A percentile compares a stretch with the other conserved stretches of the same genome.
Evolutionary conservation across 1,284 basidiomycete species (phyloP).

Genomic region (Apiotrichum gracile): DNA sequence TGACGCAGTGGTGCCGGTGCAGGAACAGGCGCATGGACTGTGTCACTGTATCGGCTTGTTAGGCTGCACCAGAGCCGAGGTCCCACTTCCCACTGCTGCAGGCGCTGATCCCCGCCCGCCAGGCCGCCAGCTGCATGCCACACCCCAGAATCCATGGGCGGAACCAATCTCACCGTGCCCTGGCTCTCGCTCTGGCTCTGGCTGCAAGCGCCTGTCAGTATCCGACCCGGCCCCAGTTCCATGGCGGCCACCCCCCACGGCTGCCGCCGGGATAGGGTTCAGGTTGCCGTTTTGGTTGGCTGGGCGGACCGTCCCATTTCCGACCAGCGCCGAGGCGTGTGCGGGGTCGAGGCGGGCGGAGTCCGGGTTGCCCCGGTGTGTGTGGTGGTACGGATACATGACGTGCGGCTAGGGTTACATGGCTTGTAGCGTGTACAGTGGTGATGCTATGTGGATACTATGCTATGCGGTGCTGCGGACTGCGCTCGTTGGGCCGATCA

Average conservation of each 20-base stretch:
- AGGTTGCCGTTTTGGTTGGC: not conserved
- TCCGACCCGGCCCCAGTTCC: too few relatives aligned
- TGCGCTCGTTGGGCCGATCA: constrained; percentile 41
- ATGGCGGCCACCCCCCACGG: too few relatives aligned
- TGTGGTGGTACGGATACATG: not conserved
- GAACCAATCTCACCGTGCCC: not conserved
- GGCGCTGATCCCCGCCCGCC: too few relatives aligned
- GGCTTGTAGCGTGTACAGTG: too few relatives aligned
- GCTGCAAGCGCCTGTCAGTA: not conserved
- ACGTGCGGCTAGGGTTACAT: too few relatives aligned
- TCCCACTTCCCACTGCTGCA: too few relatives aligned
- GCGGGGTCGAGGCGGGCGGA: not conserved
- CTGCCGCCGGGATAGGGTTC: not conserved
- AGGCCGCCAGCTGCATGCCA: not conserved
- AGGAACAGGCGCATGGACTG: not conserved
- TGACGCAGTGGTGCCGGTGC: not conserved
- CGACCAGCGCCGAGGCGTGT: constrained; percentile 1
- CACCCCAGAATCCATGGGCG: not conserved
- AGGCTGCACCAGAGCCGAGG: too few relatives aligned
- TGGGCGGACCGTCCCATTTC: not conserved
- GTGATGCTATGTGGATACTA: not conserved
- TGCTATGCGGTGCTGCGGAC: too few relatives aligned
- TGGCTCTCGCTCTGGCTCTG: too few relatives aligned
- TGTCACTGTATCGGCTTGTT: too few relatives aligned
- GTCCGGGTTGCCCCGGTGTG: not conserved